Evolutionary conservation across 2,329 filamentous ascomycete genomes (phyloP).

Genomic region (Decorospora gaudefroyi): DNA sequence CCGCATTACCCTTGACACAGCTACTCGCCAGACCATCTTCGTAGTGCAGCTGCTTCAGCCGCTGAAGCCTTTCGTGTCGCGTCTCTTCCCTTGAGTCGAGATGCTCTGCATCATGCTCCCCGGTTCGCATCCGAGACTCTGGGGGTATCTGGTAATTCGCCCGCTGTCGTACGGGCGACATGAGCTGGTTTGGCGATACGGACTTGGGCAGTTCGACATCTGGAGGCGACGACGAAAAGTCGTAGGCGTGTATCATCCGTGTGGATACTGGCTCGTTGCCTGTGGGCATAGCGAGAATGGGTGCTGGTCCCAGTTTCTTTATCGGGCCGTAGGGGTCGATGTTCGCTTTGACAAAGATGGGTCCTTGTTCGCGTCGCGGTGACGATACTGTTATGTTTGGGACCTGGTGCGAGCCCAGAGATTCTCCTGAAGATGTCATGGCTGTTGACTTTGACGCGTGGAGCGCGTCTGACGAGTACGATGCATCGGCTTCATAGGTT

Average conservation of each 20-base stretch:
- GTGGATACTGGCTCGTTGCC: slow-evolving; percentile 44
- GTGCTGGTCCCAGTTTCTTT: slow-evolving; percentile 44
- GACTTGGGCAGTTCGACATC: slow-evolving; percentile 19
- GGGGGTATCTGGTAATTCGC: slow-evolving; percentile 20
- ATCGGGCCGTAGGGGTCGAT: slow-evolving; percentile 41
- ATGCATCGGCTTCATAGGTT: slow-evolving; percentile 30
- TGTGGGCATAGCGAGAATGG: slow-evolving; percentile 40
- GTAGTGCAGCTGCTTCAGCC: slow-evolving; percentile 36
- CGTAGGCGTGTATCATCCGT: slow-evolving; percentile 40
- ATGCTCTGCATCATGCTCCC: slow-evolving; percentile 22
- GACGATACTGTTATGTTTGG: slow-evolving; percentile 42
- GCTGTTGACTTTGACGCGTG: slow-evolving; percentile 28
- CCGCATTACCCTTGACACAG: slow-evolving; percentile 57
- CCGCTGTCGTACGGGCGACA: slow-evolving; percentile 22
- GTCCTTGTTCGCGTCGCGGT: slow-evolving; percentile 25
- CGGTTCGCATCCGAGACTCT: slow-evolving; percentile 16
- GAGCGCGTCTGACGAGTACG: slow-evolving; percentile 22
- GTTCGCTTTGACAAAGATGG: slow-evolving; percentile 37
- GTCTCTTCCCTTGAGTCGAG: slow-evolving; percentile 21
- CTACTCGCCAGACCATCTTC: slow-evolving; percentile 52
- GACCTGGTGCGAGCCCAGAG: slow-evolving; percentile 17
- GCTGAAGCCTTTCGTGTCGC: slow-evolving; percentile 30
- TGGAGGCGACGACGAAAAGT: slow-evolving; percentile 40
- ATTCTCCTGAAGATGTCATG: slow-evolving; percentile 24
- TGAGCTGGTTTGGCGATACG: slow-evolving; percentile 28